A percentile compares a stretch with the other conserved stretches of the same genome.
Evolutionary conservation across 148 eudicot species (phyloP).

Genomic region (Selenicereus undatus): DNA sequence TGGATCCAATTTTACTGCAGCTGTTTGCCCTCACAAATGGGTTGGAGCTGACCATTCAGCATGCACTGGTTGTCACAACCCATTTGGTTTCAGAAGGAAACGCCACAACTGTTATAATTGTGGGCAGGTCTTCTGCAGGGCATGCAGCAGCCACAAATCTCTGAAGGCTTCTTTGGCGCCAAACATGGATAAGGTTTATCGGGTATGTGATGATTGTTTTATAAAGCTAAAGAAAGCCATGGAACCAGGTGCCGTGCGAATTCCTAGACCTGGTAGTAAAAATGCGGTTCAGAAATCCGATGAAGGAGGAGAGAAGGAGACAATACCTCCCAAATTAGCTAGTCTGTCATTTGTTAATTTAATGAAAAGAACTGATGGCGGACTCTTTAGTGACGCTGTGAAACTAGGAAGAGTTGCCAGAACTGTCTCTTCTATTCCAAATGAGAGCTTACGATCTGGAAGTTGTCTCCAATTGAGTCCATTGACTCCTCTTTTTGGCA

Average conservation of each 20-base stretch:
- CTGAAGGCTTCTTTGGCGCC: conserved; percentile 84
- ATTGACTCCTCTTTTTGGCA: conserved; percentile 36
- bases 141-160: conserved; percentile 74
- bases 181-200: conserved; percentile 69
- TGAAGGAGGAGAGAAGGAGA: conserved; percentile 52
- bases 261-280: conserved; percentile 51
- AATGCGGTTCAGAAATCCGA: conserved; percentile 32
- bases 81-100: conserved; percentile 78
- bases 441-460: conserved; percentile 37
- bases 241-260: conserved; percentile 38
- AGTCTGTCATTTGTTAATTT: conserved; percentile 50
- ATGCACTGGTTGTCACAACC: conserved; percentile 72
- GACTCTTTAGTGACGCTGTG: conserved; percentile 27
- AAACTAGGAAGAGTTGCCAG: conserved; percentile 39
- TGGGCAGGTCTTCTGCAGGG: conserved; percentile 83
- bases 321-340: conserved; percentile 31
- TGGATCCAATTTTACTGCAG: conserved; percentile 82
- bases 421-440: conserved; percentile 31
- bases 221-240: conserved; percentile 56
- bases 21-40: conserved; percentile 73
- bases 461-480: conserved; percentile 36
- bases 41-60: conserved; percentile 57
- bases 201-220: conserved; percentile 89
- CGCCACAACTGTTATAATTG: conserved; percentile 94
- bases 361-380: conserved; percentile 41